Percentiles rank a stretch among this genome's conserved stretches.
These are phyloP conservation scores for Mycena rebaudengoi DNA, from an alignment of 768 basidiomycete species.

Conservation along the genomic window DNA sequence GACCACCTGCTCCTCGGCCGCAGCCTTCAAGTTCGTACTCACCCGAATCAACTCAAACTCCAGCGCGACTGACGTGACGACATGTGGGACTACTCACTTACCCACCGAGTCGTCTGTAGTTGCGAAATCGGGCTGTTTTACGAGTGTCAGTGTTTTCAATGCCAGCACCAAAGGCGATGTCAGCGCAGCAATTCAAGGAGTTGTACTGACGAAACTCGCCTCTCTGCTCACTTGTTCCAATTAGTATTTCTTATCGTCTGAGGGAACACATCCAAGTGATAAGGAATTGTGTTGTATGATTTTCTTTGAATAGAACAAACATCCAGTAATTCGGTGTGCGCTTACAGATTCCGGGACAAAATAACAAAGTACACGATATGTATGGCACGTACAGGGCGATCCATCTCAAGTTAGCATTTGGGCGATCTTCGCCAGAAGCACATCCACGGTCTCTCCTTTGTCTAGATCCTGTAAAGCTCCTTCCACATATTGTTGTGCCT, in stretches of 20 bases:
- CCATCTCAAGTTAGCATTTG: constrained; percentile 7
- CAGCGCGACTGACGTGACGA: constrained; percentile 48
- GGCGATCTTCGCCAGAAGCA: not conserved
- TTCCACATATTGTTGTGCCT: constrained; percentile 18
- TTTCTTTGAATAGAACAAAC: too few species aligned
- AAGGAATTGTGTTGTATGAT: too few species aligned
- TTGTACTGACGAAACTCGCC: constrained; percentile 46
- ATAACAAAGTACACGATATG: not conserved
- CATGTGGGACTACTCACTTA: constrained; percentile 53
- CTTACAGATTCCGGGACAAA: not conserved
- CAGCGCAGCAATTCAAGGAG: constrained; percentile 47
- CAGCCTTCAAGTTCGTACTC: constrained; percentile 53
- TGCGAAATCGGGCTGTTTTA: constrained; percentile 43
- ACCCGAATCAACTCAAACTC: constrained; percentile 46
- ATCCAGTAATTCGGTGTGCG: not conserved
- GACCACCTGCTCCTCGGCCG: constrained; percentile 45
- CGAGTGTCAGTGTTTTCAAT: constrained; percentile 56
- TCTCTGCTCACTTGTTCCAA: constrained; percentile 41
- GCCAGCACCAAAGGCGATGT: constrained; percentile 55
- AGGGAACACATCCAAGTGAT: too few species aligned
- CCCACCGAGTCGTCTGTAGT: constrained; percentile 54
- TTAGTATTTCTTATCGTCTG: too few species aligned
- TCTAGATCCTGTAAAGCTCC: not conserved
- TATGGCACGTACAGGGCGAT: not conserved
- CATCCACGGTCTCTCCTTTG: not conserved